These are phyloP conservation scores for Talaromyces atroroseus DNA, from an alignment of 2,329 filamentous ascomycete species.

Conservation along the genomic window DNA sequence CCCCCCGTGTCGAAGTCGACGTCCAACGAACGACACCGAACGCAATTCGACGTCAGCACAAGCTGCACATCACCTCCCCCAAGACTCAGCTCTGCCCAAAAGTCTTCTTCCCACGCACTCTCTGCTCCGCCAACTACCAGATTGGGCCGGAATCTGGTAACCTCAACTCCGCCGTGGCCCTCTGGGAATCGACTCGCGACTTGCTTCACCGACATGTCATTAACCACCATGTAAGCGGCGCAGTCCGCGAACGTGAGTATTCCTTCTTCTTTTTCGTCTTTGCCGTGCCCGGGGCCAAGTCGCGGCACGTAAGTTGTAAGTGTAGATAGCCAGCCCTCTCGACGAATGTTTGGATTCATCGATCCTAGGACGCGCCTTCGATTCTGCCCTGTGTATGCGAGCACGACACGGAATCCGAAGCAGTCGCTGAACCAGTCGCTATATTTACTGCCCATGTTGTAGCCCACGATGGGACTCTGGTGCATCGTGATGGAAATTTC, in stretches of 20 bases:
- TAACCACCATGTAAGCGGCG: slow-evolving; percentile 60
- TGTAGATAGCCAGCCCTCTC: slow-evolving; percentile 15
- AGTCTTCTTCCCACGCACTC: slow-evolving; percentile 63
- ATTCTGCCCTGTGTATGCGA: slow-evolving; percentile 62
- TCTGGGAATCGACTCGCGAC: slow-evolving; percentile 54
- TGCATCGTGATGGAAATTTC: slow-evolving; percentile 55
- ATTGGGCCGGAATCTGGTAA: slow-evolving; percentile 68
- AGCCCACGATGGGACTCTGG: slow-evolving; percentile 53
- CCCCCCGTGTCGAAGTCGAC: slow-evolving; percentile 65
- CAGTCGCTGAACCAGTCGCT: slow-evolving; percentile 63
- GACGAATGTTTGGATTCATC: slow-evolving; percentile 41
- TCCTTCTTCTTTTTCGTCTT: slow-evolving; percentile 30
- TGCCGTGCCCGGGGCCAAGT: neutral
- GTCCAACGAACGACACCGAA: slow-evolving; percentile 63
- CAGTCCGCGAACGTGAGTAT: slow-evolving; percentile 68
- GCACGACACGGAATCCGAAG: slow-evolving; percentile 56
- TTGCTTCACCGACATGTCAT: slow-evolving; percentile 62
- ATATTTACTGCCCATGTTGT: slow-evolving; percentile 57
- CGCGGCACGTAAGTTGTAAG: slow-evolving; percentile 10
- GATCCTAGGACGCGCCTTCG: slow-evolving; percentile 59
- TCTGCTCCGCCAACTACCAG: slow-evolving; percentile 59
- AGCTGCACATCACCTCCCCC: slow-evolving; percentile 34
- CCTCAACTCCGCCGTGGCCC: slow-evolving; percentile 48
- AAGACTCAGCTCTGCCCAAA: slow-evolving; percentile 59
- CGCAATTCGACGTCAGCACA: slow-evolving; percentile 63